Base-by-base conservation (phyloP, 2,329 filamentous ascomycete genomes). In the Exophiala xenobiotica region DNA sequence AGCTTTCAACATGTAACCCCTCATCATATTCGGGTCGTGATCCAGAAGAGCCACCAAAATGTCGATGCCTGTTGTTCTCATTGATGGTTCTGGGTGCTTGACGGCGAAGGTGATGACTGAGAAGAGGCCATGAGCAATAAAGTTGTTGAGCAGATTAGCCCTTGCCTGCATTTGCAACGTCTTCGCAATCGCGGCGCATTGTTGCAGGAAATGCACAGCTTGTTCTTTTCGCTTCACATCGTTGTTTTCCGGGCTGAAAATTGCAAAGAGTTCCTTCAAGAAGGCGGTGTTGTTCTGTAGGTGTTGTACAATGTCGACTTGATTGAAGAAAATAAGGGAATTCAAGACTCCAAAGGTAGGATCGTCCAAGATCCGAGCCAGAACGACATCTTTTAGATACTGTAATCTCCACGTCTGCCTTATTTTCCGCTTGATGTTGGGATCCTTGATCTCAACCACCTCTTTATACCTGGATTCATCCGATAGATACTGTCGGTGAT, bases 321-420 rank as follows among this genome's bases (percentile, higher is more conserved):
- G 93, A 73, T 97, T 93, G 78, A 95, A 99, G 75, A 96, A 99
- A 61, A 99, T 99, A 62, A 97, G 80, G 44, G 90, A 96, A 72
- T 97, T 99, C 59, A 99, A 83, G 20, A 97, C 91, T 19, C 90
- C 95, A 69, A 97, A 99, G 16, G 93, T 99, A 43, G 92, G 92
- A 68, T 99, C 93, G 70, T 99, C 93, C 55, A 99, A 79, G 58
- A 99, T 97, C 57, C 93, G 84, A 23, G 93, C 93, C 37, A 99
- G 80, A 1, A 97, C 92, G n/a, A 99, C 93, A 64, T 99, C 93
- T 69, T 97, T 99, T 48, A 99, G 79, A 67, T 99, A 99, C 66
- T 96, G 91, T 26, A 99, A 75, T 31, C 93, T 88, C 73, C 96
- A 96, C 1, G 93, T 97, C 68, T 91, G 90, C 66, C 96, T 91